Base-by-base conservation (phyloP, 177 flowering plant species). In the Vitis hybrid region DNA sequence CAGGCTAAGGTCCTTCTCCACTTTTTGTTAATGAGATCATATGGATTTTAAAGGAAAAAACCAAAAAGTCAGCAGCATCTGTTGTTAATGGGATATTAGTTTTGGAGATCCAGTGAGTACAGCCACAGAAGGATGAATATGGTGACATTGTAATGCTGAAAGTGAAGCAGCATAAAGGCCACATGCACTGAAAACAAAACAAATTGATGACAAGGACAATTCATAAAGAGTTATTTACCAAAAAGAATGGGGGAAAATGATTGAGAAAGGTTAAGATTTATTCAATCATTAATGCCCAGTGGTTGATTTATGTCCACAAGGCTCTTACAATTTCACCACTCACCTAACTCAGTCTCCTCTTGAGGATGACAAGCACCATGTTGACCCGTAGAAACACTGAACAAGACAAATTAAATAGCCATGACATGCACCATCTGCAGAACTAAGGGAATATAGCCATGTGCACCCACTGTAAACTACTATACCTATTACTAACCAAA, bases 121-220 rank as follows among this genome's bases (percentile, higher is more conserved):
- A 27, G 30, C 30, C 30, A 27, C 30, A 27, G 30, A 27, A 27
- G 30, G 30, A 27, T 27, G 30, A 27, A 27, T 27, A 11, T 54
- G 56, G 56, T 54, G 56, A 60, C 40, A 21, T 24, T 12, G 21
- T 24, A 11, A 60, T 3, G 15, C 66, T 64, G 67, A 64, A 50
- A 50, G 56, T 11, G 67, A 64, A 64, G 24, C 12, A 0, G 56
- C 56, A 64, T 24, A 48, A 21, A 19, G 66, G 66, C 55, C 66
- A 64, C 66, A 50, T 64, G 67, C 14, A 24, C n/a, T 1, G 15
- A 27, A 50, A 21, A 50, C 30, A 49, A 4, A 13, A 60, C 62
- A 27, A 21, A 9, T 24, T 16, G 13, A 51, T 18, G 67, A 64
- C 67, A 50, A 21, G 2, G 67, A 49, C 67, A 16, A 1, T 46